Percentiles rank a stretch among this genome's conserved stretches.
Evolutionary conservation across 75 land plant genomes (phyloP).

Genomic region (Adiantum capillusveneris): DNA sequence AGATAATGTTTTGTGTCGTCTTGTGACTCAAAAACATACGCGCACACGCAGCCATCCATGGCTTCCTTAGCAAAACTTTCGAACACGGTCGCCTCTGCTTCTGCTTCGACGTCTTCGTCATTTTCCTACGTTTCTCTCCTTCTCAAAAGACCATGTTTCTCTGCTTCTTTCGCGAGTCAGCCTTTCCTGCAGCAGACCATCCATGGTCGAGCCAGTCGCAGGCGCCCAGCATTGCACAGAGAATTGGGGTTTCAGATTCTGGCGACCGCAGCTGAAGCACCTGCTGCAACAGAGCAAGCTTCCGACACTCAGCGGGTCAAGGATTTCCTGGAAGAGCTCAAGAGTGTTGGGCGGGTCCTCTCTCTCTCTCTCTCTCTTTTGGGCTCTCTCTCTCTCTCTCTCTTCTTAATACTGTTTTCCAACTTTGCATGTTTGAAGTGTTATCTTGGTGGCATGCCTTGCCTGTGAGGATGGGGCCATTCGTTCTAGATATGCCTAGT

Average conservation of each 20-base stretch:
- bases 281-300: neutral
- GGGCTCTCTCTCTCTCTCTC: too few relatives aligned
- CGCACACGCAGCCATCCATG: too few relatives aligned
- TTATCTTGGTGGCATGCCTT: too few relatives aligned
- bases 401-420: too few relatives aligned
- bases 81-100: neutral
- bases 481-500: too few relatives aligned
- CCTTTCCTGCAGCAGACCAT: neutral
- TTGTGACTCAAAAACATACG: too few relatives aligned
- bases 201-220: neutral
- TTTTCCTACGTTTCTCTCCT: neutral
- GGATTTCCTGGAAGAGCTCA: slow-evolving; percentile 26
- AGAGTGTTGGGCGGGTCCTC: slow-evolving; percentile 23
- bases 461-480: too few relatives aligned
- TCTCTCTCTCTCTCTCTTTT: neutral
- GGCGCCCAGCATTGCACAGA: neutral
- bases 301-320: slow-evolving; percentile 8
- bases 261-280: neutral
- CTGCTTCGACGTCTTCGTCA: neutral
- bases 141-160: neutral
- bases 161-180: neutral
- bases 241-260: neutral
- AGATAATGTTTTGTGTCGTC: too few relatives aligned
- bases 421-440: too few relatives aligned
- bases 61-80: neutral